Base-by-base conservation (phyloP, 345 rosid genomes). In the Lumnitzera racemosa region DNA sequence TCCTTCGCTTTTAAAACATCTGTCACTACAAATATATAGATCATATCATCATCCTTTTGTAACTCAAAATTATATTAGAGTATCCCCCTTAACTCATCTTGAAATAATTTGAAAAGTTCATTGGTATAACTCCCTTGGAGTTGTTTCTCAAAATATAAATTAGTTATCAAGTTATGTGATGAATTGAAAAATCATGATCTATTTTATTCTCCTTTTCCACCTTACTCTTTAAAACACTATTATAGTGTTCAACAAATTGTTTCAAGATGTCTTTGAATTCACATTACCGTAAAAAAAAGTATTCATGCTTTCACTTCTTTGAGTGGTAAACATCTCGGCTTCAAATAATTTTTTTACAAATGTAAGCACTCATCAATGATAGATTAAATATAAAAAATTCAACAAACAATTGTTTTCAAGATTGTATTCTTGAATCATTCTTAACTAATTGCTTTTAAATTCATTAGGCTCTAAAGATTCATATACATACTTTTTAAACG, bases 91-190 rank as follows among this genome's bases (percentile, higher is more conserved):
- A 80, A 76, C 72, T 84, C 85, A 29, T 43, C 62, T 61, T 61
- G 61, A 46, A 80, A 81, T 57, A 70, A 65, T 73, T 70, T 76
- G 4, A 76, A 43, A 20, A 84, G 78, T 36, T 71, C 72, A 14
- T 80, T 80, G 16, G 90, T 78, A 67, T 81, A 80, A 62, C 78
- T 5, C 63, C 77, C 79, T 46, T 84, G 66, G 63, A 80, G 74
- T 58, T 81, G 87, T 70, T 69, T 56, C 62, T 72, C 85, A 52
- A 62, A 81, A 63, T 61, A 69, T 36, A 80, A 72, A 20, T 79
- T 66, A 15, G 83, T 58, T 49, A 81, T 74, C 23, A 49, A 70
- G 61, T 60, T 51, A 43, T 56, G 58, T 54, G 57, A 70, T 9
- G 76, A 72, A 61, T 76, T 74, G 64, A 71, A 17, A 83, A 82